phyloP scores from a whole-genome alignment of 768 basidiomycete genomes.

The Bullera alba region DNA sequence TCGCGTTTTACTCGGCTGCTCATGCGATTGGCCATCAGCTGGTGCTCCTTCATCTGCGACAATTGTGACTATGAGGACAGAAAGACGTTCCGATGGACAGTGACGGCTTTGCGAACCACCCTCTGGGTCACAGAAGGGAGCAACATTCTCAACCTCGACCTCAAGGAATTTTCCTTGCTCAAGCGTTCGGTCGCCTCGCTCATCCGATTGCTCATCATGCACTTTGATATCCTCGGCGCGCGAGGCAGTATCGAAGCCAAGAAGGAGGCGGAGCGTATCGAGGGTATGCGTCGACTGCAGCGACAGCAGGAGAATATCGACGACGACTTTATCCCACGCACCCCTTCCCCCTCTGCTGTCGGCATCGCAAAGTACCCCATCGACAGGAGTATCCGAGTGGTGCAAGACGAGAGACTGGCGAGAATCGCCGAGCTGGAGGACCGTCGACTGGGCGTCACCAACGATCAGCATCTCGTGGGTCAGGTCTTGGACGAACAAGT shows the following conservation, averaged over 20 bases:
- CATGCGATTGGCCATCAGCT: slow-evolving; percentile 85
- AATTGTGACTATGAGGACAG: slow-evolving; percentile 93
- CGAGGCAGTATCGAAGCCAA: slow-evolving; percentile 78
- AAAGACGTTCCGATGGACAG: slow-evolving; percentile 96
- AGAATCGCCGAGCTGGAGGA: slow-evolving; percentile 57
- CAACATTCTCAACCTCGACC: slow-evolving; percentile 78
- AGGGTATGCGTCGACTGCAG: slow-evolving; percentile 46
- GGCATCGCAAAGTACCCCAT: slow-evolving; percentile 10
- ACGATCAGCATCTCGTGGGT: slow-evolving; percentile 71
- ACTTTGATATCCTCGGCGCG: slow-evolving; percentile 97
- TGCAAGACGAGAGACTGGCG: slow-evolving; percentile 65
- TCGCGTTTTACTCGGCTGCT: slow-evolving; percentile 71
- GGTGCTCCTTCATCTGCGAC: slow-evolving; percentile 98
- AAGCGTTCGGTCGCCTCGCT: slow-evolving; percentile 88
- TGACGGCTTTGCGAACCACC: slow-evolving; percentile 88
- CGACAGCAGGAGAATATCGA: slow-evolving; percentile 53
- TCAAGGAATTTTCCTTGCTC: slow-evolving; percentile 81
- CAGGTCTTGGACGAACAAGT: slow-evolving; percentile 91
- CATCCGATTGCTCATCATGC: slow-evolving; percentile 91
- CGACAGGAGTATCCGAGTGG: slow-evolving; percentile 59
- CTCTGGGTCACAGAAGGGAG: slow-evolving; percentile 78
- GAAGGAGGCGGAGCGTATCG: slow-evolving; percentile 79
- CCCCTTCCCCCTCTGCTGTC: slow-evolving; percentile 25
- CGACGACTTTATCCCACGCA: slow-evolving; percentile 40
- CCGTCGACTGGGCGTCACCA: slow-evolving; percentile 56